Evolutionary conservation across 805 yeast species (phyloP).

Genomic region (Suhomyces canberraensis): DNA sequence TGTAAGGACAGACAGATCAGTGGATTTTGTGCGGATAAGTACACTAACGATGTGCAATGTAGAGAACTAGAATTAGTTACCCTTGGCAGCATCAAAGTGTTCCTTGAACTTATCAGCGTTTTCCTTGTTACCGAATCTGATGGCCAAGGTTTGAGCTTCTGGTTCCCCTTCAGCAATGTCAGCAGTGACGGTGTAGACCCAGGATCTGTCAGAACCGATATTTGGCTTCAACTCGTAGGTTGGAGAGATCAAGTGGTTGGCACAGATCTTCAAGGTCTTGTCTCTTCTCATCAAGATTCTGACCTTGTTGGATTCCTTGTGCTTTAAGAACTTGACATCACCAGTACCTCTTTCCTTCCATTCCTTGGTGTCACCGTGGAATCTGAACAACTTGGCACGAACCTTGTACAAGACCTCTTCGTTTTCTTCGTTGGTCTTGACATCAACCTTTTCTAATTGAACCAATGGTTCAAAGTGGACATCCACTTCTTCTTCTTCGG

Average conservation of each 20-base stretch:
- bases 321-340: constrained; percentile 92
- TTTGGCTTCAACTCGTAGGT: constrained; percentile 85
- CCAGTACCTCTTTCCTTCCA: constrained; percentile 99
- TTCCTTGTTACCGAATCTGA: constrained; percentile 88
- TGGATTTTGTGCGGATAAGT: no score
- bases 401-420: constrained; percentile 82
- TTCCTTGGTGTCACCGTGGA: constrained; percentile 78
- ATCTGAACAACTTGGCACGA: constrained; percentile 93
- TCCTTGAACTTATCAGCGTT: constrained; percentile 95
- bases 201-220: constrained; percentile 95
- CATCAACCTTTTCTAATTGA: constrained; percentile 91
- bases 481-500: constrained; percentile 62
- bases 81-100: constrained; percentile 72
- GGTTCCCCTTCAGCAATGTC: constrained; percentile 91
- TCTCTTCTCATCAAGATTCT: constrained; percentile 98
- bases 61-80: no score
- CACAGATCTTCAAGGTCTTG: constrained; percentile 96
- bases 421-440: constrained; percentile 90
- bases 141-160: constrained; percentile 94
- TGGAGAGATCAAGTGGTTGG: constrained; percentile 86
- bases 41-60: no score
- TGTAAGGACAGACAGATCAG: no score
- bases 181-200: constrained; percentile 95
- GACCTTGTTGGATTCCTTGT: constrained; percentile 75
- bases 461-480: constrained; percentile 97